Evolutionary conservation across 441 rosid genomes (phyloP).

Genomic region (Gossypium davidsonii): DNA sequence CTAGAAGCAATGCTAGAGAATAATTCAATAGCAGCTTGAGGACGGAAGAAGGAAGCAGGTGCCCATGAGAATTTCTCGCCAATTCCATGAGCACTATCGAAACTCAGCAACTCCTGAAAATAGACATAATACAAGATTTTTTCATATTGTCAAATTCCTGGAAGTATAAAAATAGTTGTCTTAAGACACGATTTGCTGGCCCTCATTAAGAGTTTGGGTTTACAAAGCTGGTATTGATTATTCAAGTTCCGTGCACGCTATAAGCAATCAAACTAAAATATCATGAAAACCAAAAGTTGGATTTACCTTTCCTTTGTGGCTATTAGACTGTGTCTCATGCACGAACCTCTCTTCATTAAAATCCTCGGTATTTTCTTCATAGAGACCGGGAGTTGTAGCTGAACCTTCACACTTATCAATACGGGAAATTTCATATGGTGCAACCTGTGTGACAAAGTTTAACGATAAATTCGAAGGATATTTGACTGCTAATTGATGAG

Average conservation of each 20-base stretch:
- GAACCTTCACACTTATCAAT: slow-evolving; percentile 58
- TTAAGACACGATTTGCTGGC: background rate
- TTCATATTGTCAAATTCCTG: background rate
- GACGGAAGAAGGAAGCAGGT: slow-evolving; percentile 43
- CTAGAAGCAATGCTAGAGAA: slow-evolving; percentile 47
- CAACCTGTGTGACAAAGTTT: slow-evolving; percentile 49
- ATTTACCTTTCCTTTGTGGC: slow-evolving; percentile 50
- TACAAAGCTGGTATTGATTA: background rate
- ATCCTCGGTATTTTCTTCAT: slow-evolving; percentile 45
- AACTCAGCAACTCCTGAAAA: slow-evolving; percentile 46
- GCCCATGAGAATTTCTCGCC: slow-evolving; percentile 25
- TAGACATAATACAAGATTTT: slow-evolving; percentile 9
- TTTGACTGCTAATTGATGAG: background rate
- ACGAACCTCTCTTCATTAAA: slow-evolving; percentile 36
- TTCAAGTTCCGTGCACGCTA: background rate
- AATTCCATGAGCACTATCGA: slow-evolving; percentile 29
- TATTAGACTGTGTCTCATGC: slow-evolving; percentile 29
- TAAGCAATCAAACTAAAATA: background rate
- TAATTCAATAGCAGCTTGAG: slow-evolving; percentile 60
- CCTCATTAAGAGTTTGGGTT: background rate
- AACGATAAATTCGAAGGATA: slow-evolving; percentile 10
- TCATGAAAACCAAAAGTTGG: background rate
- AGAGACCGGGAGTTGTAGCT: slow-evolving; percentile 24
- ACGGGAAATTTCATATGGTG: slow-evolving; percentile 60
- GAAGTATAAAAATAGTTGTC: background rate